phyloP scores from a whole-genome alignment of 306 rosid genomes.

The Rosa persica region DNA sequence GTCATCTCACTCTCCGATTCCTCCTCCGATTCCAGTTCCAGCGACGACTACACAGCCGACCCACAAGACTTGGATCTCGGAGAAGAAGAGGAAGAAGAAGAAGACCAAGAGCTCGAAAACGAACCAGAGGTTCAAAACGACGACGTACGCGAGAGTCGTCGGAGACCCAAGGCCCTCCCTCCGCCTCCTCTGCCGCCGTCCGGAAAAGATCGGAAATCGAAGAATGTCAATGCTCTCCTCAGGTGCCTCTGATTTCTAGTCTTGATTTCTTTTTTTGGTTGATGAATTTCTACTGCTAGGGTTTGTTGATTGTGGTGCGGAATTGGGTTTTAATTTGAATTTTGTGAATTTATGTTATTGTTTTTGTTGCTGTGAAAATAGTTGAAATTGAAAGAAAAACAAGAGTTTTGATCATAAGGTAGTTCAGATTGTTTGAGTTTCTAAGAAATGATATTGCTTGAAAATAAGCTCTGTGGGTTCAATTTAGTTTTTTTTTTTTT shows the following conservation, averaged over 20 bases:
- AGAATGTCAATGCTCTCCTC: slow-evolving; percentile 82
- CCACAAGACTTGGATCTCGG: slow-evolving; percentile 21
- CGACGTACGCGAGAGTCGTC: neutral
- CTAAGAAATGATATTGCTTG: neutral
- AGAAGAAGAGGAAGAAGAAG: slow-evolving; percentile 11
- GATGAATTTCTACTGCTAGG: neutral
- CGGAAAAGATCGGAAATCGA: slow-evolving; percentile 56
- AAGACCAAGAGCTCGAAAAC: slow-evolving; percentile 15
- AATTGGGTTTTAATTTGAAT: neutral
- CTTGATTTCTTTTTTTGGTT: neutral
- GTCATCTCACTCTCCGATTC: slow-evolving; percentile 45
- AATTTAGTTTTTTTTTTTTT: neutral
- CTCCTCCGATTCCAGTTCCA: slow-evolving; percentile 34
- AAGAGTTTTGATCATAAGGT: neutral
- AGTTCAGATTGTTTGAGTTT: neutral
- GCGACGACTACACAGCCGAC: slow-evolving; percentile 40
- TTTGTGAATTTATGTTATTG: neutral
- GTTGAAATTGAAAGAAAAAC: neutral
- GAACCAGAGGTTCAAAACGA: slow-evolving; percentile 14
- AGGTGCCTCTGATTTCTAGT: slow-evolving; percentile 34
- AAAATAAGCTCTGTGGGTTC: neutral
- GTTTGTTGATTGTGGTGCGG: neutral
- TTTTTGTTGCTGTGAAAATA: slow-evolving; percentile 1
- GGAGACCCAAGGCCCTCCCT: neutral
- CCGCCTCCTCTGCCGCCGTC: slow-evolving; percentile 20